Conservation (phyloP, 345 rosid genomes). For the Linum lewisii region DNA sequence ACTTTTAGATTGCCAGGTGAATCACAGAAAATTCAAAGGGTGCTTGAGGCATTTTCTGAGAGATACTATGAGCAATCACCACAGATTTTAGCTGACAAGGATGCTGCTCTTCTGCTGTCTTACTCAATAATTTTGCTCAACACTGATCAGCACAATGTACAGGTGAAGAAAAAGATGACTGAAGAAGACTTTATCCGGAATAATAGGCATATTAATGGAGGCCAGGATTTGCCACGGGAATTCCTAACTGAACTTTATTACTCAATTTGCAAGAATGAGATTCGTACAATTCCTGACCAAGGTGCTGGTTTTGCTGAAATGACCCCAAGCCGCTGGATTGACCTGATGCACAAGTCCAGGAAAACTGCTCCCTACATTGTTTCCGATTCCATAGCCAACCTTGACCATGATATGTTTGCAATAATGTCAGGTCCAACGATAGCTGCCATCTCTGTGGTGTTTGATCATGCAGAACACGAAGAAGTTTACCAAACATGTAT, state of each 20-base stretch:
- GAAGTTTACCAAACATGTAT: conserved; percentile 48
- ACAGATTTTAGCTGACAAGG: conserved; percentile 42
- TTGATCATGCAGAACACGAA: conserved; percentile 63
- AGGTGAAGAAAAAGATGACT: conserved; percentile 74
- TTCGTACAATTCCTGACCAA: conserved; percentile 59
- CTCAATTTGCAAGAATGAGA: conserved; percentile 62
- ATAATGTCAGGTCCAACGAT: conserved; percentile 52
- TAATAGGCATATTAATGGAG: conserved; percentile 59
- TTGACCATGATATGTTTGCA: conserved; percentile 58
- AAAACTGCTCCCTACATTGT: conserved; percentile 42
- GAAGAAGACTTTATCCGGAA: conserved; percentile 68
- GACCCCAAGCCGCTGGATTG: conserved; percentile 60
- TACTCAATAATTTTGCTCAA: conserved; percentile 66
- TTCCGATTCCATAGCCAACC: conserved; percentile 38
- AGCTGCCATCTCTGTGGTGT: conserved; percentile 69
- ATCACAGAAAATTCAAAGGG: conserved; percentile 75
- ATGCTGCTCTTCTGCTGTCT: conserved; percentile 64
- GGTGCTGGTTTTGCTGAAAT: conserved; percentile 44
- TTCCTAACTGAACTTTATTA: conserved; percentile 54
- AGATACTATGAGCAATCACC: conserved; percentile 76
- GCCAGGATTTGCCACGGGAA: conserved; percentile 62
- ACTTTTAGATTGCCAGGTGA: conserved; percentile 75
- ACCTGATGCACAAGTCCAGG: conserved; percentile 53
- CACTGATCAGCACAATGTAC: conserved; percentile 67
- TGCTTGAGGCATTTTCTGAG: conserved; percentile 75